Base-by-base conservation (phyloP, 352 stramenopile genomes). In the Globisporangium uncinulatum region DNA sequence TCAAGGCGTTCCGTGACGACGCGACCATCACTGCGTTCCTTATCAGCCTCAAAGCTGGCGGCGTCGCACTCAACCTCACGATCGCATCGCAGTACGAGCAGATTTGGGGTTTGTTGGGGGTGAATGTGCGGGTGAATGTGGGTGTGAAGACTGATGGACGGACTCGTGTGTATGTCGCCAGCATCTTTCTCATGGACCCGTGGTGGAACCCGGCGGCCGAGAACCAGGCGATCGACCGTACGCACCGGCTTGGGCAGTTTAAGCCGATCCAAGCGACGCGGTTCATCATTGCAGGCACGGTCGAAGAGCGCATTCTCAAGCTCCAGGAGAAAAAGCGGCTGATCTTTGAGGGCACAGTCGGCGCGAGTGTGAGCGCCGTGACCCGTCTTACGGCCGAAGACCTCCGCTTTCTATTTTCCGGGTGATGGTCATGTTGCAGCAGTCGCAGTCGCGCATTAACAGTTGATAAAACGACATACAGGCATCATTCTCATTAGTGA, bases 261-360 rank as follows among this genome's bases (percentile, higher is more conserved):
- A 96, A 98, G 51, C 89, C 96, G 3, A 98, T 99, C 67, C 76
- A 96, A 55, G 97, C 96, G 13, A 96, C 97, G 41, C 84, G 97
- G 29, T 99, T 99, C 64, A 98, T 99, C 67, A 97, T 98, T 48
- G 92, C 98, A 49, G 96, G 97, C 55, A 99, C 94, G 4, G 92
- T 98, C 53, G 97, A 99, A 73, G 97, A 99, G 67, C 87, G 97
- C 29, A 99, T 99, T 54, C 67, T 99, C 6, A 96, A 99, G 65
- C 80, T 99, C 10, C 89, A 97, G 57, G 80, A 96, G 59, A 95
- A 95, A 67, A 95, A 95, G 65, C 73, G 86, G 41, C 73, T 99
- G 44, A 98, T 99, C 31, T 99, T 99, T 66, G 97, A 99, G 82
- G 97, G 96, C 36, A 99, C 97, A 0, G 96, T 99, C 13, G 97